Percentiles rank a stretch among this genome's conserved stretches.
Evolutionary conservation across 169 alveolate genomes (phyloP).

Genomic region (Sarcocystis neurona): DNA sequence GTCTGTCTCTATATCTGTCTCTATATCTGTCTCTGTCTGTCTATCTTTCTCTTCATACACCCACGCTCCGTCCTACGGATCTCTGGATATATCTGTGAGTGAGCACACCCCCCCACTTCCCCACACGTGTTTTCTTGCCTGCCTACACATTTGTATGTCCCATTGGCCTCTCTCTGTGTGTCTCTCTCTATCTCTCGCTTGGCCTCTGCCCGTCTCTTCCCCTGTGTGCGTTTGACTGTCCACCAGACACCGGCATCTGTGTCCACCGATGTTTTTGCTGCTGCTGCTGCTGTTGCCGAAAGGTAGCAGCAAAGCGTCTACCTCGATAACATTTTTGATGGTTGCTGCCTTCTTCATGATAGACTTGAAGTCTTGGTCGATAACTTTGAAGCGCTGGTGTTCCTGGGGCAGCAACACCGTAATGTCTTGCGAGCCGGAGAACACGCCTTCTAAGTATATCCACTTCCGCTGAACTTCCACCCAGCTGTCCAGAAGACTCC

Average conservation of each 20-base stretch:
- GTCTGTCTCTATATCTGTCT: no score
- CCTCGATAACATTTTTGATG: slow-evolving; percentile 63
- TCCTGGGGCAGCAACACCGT: slow-evolving; percentile 93
- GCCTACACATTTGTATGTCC: no score
- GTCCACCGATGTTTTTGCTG: not conserved
- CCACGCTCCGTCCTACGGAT: no score
- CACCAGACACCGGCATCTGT: not conserved
- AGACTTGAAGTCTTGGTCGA: slow-evolving; percentile 92
- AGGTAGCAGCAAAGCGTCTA: not conserved
- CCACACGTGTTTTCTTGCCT: no score
- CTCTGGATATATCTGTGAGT: no score
- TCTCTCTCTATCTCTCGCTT: not conserved
- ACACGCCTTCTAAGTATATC: slow-evolving; percentile 97
- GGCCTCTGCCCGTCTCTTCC: not conserved
- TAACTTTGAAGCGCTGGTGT: slow-evolving; percentile 91
- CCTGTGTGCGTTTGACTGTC: not conserved
- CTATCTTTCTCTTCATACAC: no score
- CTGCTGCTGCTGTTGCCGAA: not conserved
- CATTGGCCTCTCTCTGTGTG: not conserved
- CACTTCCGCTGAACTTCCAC: slow-evolving; percentile 97
- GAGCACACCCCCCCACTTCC: no score
- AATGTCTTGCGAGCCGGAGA: slow-evolving; percentile 96
- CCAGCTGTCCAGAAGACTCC: slow-evolving; percentile 94
- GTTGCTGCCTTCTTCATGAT: slow-evolving; percentile 89
- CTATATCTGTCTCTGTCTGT: no score